These are phyloP conservation scores for Colletotrichum magnum DNA, from an alignment of 2,329 filamentous ascomycete species.

Conservation along the genomic window DNA sequence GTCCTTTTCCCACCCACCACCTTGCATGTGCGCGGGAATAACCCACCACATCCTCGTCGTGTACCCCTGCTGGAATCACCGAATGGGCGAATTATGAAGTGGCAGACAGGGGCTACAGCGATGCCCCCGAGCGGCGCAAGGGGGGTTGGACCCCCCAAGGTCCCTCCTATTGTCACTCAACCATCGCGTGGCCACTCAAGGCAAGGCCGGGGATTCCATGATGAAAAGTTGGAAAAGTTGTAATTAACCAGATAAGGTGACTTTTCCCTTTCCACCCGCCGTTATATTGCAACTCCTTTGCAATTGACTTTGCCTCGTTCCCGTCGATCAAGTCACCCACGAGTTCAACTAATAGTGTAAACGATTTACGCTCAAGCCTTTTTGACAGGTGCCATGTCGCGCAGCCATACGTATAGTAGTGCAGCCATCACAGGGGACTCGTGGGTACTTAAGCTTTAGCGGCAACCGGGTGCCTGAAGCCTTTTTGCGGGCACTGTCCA, in stretches of 20 bases:
- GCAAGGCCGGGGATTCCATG: too few relatives aligned
- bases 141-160: too few relatives aligned
- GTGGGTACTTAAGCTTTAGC: constrained; percentile 16
- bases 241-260: too few relatives aligned
- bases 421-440: background rate
- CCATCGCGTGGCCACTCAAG: background rate
- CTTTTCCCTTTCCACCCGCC: background rate
- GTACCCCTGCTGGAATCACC: constrained; percentile 15
- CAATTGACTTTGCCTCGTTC: constrained; percentile 13
- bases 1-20: background rate
- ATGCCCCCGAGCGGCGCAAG: too few relatives aligned
- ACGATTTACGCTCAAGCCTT: constrained; percentile 8
- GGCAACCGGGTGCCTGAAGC: constrained; percentile 16
- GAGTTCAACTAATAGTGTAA: background rate
- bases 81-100: constrained; percentile 1
- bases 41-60: constrained; percentile 31
- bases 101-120: constrained; percentile 1
- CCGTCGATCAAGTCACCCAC: background rate
- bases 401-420: background rate
- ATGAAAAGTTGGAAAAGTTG: too few relatives aligned
- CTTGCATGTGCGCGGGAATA: constrained; percentile 36
- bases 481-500: constrained; percentile 1
- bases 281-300: background rate
- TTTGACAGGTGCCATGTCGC: constrained; percentile 23
- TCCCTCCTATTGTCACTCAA: background rate